Base-by-base conservation (phyloP, 371 early-diverging fungal genomes). In the Haplosporangium sp. region DNA sequence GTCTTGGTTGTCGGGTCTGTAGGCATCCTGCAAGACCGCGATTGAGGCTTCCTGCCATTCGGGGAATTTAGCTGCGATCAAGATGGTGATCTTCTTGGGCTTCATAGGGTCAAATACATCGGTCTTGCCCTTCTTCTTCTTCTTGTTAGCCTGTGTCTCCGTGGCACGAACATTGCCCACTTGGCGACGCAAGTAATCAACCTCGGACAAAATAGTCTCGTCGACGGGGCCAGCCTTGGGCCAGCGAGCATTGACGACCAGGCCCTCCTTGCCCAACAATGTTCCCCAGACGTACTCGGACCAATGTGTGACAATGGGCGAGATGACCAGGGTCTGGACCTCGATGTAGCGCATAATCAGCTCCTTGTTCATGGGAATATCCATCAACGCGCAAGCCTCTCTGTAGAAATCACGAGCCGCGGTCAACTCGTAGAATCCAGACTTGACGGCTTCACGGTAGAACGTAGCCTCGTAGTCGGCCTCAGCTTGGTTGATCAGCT, bases 371-470 rank as follows among this genome's bases (percentile, higher is more conserved):
- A 97, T 94, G 59, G 92, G 91, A 55, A 79, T 88, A 51, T 74
- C 93, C 62, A 81, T 74, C 74, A 83, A 60, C n/a, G 87, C 81
- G 20, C 94, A 91, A n/a, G 86, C 88, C 71, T 95, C 92, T 58
- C 95, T 89, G 83, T 99, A 99, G 83, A 91, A 89, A 80, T 98
- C 98, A 70, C 96, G 91, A 14, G 96, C 92, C 62, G 93, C 87
- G 74, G 92, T 91, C 81, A 99, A 84, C 75, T 99, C 97, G 80
- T 96, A 98, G 77, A 96, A 96, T 59, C 95, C 96, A 72, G 88
- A 85, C 87, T 98, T 99, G 57, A 99, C 85, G 29, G 96, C 99
- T 67, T 99, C 98, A 67, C 97, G 93, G 87, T 93, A 99, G 62
- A 91, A 83, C 83, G 96, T 96, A 13, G 79, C 85, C 56, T 86